Conservation (phyloP, 257 asterid genomes). For the Scutellaria barbata region DNA sequence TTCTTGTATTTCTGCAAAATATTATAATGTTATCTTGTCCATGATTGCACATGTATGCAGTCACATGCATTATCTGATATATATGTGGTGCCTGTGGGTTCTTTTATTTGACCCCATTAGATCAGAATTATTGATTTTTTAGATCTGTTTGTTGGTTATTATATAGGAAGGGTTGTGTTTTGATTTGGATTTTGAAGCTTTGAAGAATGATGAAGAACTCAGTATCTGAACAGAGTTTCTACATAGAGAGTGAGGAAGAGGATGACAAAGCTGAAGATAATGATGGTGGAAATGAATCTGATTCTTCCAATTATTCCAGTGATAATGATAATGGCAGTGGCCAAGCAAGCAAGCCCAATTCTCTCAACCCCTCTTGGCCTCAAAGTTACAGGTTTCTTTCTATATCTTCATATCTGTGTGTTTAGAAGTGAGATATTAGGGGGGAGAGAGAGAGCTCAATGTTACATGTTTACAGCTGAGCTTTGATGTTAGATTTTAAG, state of each 20-base stretch:
- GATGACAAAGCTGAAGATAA: constrained; percentile 52
- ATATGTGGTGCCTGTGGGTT: constrained; percentile 11
- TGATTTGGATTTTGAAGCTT: constrained; percentile 37
- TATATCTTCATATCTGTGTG: constrained; percentile 22
- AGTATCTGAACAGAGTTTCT: constrained; percentile 76
- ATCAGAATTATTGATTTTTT: constrained; percentile 31
- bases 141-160: constrained; percentile 25
- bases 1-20: constrained; percentile 1
- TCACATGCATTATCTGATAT: constrained; percentile 27
- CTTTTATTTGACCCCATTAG: constrained; percentile 15
- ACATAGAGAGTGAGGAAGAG: constrained; percentile 86
- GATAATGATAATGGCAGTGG: constrained; percentile 50
- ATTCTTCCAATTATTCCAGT: constrained; percentile 53
- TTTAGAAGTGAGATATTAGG: not conserved
- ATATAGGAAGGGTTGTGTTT: constrained; percentile 15
- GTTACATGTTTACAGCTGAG: too few relatives aligned
- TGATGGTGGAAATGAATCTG: constrained; percentile 60
- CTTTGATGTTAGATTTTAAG: too few relatives aligned
- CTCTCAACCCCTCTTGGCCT: constrained; percentile 80
- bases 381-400: constrained; percentile 81
- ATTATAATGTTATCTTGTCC: constrained; percentile 28
- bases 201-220: constrained; percentile 70
- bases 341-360: constrained; percentile 50
- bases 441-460: not conserved
- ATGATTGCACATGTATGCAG: constrained; percentile 32